Percentiles rank a stretch among this genome's conserved stretches.
phyloP scores from a whole-genome alignment of 2,329 filamentous ascomycete species.

The Bertia moriformis region DNA sequence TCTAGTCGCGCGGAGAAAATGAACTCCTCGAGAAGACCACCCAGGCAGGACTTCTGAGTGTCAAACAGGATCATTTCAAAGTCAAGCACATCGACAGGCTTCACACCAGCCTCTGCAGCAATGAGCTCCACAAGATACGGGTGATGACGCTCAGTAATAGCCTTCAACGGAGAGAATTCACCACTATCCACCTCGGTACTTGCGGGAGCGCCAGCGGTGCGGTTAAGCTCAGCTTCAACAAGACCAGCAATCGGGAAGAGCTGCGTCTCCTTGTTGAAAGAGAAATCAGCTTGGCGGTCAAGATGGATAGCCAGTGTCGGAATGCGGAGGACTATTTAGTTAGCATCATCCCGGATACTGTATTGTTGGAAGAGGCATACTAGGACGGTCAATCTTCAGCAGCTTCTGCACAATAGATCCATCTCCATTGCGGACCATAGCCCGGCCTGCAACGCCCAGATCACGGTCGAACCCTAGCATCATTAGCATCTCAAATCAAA shows the following conservation, averaged over 20 bases:
- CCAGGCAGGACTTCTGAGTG: constrained; percentile 77
- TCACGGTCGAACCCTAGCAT: constrained; percentile 74
- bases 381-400: constrained; percentile 78
- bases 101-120: constrained; percentile 61
- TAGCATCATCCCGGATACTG: no score
- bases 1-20: constrained; percentile 92
- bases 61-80: constrained; percentile 97
- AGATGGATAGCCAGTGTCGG: constrained; percentile 91
- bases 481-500: constrained; percentile 3
- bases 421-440: constrained; percentile 61
- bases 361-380: constrained; percentile 9
- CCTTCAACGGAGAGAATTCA: constrained; percentile 61
- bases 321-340: constrained; percentile 64
- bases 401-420: constrained; percentile 70
- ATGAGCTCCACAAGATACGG: constrained; percentile 74
- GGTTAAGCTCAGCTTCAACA: constrained; percentile 75
- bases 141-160: constrained; percentile 72
- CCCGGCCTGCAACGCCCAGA: constrained; percentile 74
- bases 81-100: constrained; percentile 63
- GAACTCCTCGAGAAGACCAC: constrained; percentile 82
- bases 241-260: constrained; percentile 86
- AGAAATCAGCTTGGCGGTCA: constrained; percentile 70
- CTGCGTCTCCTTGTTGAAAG: constrained; percentile 95
- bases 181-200: constrained; percentile 26
- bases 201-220: constrained; percentile 30